Percentiles rank a stretch among this genome's conserved stretches.
These are phyloP conservation scores for Lenwebbia sp. DNA, from an alignment of 345 rosid species.

Conservation along the genomic window DNA sequence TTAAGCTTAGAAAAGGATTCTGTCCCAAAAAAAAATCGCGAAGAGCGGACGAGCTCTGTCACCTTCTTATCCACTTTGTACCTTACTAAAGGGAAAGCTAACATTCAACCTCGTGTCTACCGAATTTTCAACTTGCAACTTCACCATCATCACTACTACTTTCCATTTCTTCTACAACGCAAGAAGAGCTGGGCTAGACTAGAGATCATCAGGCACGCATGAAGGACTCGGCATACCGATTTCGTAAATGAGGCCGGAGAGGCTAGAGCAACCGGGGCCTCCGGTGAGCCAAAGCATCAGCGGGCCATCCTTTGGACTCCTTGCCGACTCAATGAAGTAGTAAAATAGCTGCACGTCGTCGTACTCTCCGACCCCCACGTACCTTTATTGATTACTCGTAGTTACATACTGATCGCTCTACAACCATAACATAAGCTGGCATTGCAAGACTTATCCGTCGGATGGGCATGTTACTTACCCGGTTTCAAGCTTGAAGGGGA, in stretches of 20 bases:
- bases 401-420: neutral
- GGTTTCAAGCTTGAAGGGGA: slow-evolving; percentile 14
- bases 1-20: neutral
- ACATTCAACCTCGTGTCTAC: neutral
- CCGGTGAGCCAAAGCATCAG: slow-evolving; percentile 19
- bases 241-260: slow-evolving; percentile 10
- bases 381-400: neutral
- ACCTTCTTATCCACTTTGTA: neutral
- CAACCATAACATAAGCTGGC: neutral
- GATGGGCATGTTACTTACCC: neutral
- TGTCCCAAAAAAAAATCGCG: neutral
- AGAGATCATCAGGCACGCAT: neutral
- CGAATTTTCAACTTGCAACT: neutral
- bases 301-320: slow-evolving; percentile 12
- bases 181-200: neutral
- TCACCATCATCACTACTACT: neutral
- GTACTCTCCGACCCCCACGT: slow-evolving; percentile 7
- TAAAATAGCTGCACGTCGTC: slow-evolving; percentile 15
- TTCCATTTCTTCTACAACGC: neutral
- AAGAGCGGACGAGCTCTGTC: neutral
- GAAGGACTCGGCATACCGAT: neutral
- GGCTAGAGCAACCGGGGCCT: slow-evolving; percentile 23
- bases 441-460: neutral
- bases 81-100: neutral
- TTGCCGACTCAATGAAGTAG: slow-evolving; percentile 12